Conservation (phyloP, 163 green algal genomes). For the Scenedesmus sp. region DNA sequence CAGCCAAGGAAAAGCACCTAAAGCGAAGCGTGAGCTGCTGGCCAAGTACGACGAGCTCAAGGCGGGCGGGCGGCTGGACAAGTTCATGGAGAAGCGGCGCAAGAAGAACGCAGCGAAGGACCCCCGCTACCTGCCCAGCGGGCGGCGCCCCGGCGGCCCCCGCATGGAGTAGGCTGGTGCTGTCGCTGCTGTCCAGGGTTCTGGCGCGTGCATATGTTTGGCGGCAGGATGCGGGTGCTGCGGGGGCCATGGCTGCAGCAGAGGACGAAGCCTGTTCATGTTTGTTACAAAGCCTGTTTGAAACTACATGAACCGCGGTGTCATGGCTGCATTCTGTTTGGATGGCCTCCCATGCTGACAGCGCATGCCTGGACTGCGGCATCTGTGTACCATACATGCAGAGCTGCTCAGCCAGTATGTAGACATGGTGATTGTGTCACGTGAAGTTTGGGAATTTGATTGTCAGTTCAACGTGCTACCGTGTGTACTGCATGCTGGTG, state of each 20-base stretch:
- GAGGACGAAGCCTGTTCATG: neutral
- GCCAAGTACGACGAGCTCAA: conserved; percentile 91
- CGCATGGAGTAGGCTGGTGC: neutral
- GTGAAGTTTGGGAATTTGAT: too few relatives aligned
- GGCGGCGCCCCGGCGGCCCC: neutral
- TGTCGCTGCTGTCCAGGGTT: neutral
- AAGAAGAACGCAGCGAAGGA: conserved; percentile 94
- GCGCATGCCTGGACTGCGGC: too few relatives aligned
- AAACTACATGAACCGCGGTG: neutral
- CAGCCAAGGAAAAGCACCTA: conserved; percentile 62
- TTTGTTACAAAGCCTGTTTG: neutral
- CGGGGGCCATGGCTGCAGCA: neutral
- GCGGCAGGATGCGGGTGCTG: neutral
- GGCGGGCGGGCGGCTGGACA: conserved; percentile 81
- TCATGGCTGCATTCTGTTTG: too few relatives aligned
- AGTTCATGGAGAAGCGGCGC: conserved; percentile 90
- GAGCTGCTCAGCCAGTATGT: too few relatives aligned
- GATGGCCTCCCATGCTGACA: too few relatives aligned
- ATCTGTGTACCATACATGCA: too few relatives aligned
- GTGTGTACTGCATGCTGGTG: too few relatives aligned
- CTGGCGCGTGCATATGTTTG: neutral
- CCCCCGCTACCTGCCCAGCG: conserved; percentile 71
- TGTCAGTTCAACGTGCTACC: too few relatives aligned
- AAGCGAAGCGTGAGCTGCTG: conserved; percentile 78
- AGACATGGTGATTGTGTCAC: too few relatives aligned